Evolutionary conservation across 352 stramenopile genomes (phyloP).

Genomic region (Globisporangium paroecandrum): DNA sequence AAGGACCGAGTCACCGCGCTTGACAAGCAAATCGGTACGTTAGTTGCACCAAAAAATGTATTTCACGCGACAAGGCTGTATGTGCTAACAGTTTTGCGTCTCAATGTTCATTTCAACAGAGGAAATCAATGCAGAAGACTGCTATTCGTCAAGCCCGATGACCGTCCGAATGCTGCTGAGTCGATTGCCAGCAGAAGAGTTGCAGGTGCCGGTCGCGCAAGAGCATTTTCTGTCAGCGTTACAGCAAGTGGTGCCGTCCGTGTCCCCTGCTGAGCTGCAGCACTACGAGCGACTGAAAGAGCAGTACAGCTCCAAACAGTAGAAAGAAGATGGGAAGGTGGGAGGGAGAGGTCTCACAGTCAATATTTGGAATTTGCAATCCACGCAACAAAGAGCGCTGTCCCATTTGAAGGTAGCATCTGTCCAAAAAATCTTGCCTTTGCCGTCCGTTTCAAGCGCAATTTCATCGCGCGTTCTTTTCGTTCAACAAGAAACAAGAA

Average conservation of each 20-base stretch:
- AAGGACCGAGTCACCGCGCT: constrained; percentile 73
- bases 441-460: neutral
- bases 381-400: neutral
- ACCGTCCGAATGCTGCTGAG: constrained; percentile 69
- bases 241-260: constrained; percentile 70
- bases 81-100: neutral
- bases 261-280: constrained; percentile 77
- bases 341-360: neutral
- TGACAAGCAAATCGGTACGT: constrained; percentile 60
- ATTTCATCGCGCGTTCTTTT: neutral
- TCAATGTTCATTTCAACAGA: constrained; percentile 27
- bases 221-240: constrained; percentile 59
- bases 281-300: constrained; percentile 87
- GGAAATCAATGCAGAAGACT: constrained; percentile 69
- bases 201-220: constrained; percentile 53
- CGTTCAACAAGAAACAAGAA: neutral
- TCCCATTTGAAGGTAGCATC: neutral
- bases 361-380: neutral
- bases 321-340: neutral
- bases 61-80: neutral
- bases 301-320: constrained; percentile 79
- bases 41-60: neutral
- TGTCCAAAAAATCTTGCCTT: neutral
- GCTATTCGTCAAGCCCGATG: constrained; percentile 74
- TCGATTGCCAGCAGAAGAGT: constrained; percentile 50